Conservation (phyloP, 495 filamentous ascomycete genomes). For the Geopyxis carbonaria region DNA sequence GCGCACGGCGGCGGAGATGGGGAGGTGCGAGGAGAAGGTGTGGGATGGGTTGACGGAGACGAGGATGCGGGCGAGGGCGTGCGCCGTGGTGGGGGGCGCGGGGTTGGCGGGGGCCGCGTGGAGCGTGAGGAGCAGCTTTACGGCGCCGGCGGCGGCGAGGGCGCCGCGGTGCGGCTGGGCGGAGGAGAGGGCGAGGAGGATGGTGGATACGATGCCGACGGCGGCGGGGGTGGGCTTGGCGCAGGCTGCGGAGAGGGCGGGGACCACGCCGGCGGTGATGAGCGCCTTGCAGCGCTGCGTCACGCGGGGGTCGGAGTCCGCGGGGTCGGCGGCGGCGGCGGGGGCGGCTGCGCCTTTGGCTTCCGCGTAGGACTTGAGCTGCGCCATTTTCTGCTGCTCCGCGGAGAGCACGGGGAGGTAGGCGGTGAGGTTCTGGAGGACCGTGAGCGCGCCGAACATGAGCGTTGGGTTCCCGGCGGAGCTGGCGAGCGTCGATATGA, state of each 20-base stretch:
- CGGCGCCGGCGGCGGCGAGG: conserved; percentile 77
- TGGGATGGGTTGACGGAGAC: conserved; percentile 75
- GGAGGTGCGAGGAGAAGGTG: conserved; percentile 62
- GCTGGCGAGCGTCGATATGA: conserved; percentile 48
- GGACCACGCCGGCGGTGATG: conserved; percentile 57
- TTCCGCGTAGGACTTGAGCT: conserved; percentile 87
- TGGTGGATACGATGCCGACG: conserved; percentile 49
- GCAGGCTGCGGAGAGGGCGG: conserved; percentile 51
- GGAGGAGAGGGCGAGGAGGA: conserved; percentile 59
- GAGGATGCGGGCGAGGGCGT: conserved; percentile 79
- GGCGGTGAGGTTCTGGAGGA: conserved; percentile 63
- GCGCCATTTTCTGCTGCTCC: conserved; percentile 74
- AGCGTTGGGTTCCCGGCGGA: conserved; percentile 46
- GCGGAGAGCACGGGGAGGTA: conserved; percentile 69
- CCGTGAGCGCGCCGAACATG: conserved; percentile 68
- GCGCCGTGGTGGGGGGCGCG: conserved; percentile 32
- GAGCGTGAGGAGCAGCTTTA: conserved; percentile 61
- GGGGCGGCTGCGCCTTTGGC: conserved; percentile 34
- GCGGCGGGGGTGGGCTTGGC: conserved; percentile 49
- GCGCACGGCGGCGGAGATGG: conserved; percentile 58
- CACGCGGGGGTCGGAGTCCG: conserved; percentile 59
- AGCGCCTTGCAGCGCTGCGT: conserved; percentile 56
- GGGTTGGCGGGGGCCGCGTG: conserved; percentile 32
- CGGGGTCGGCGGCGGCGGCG: conserved; percentile 43
- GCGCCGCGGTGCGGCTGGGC: conserved; percentile 52